phyloP scores from a whole-genome alignment of 306 rosid species.

The Dalbergia cochinchinensis region DNA sequence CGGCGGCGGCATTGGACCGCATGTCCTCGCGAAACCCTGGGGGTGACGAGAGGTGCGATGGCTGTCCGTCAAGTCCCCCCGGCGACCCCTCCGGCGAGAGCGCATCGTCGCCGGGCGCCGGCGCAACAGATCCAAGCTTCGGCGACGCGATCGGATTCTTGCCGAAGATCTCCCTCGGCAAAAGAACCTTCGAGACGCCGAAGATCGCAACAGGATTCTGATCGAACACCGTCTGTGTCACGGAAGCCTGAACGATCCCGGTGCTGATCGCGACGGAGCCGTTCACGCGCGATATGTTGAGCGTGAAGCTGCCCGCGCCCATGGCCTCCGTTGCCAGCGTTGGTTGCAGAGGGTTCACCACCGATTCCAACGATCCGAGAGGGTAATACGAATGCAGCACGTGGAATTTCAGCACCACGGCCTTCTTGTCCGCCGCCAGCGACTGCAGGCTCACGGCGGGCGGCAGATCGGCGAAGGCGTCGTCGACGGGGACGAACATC shows the following conservation, averaged over 20 bases:
- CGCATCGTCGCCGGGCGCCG: conserved; percentile 60
- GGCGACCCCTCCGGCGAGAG: conserved; percentile 67
- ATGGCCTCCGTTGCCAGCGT: conserved; percentile 88
- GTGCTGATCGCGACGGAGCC: conserved; percentile 86
- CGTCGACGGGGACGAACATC: conserved; percentile 81
- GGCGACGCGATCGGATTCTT: conserved; percentile 51
- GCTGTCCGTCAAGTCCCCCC: conserved; percentile 54
- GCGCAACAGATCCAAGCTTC: conserved; percentile 51
- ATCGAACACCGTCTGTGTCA: conserved; percentile 90
- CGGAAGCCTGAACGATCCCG: conserved; percentile 79
- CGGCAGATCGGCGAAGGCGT: conserved; percentile 80
- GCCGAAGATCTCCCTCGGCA: conserved; percentile 88
- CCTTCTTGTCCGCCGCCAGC: conserved; percentile 81
- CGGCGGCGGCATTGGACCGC: conserved; percentile 53
- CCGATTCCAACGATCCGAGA: conserved; percentile 82
- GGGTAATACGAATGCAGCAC: conserved; percentile 94
- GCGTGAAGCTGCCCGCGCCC: conserved; percentile 92
- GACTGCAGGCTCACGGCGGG: conserved; percentile 72
- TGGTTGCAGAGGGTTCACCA: conserved; percentile 96
- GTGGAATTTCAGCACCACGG: conserved; percentile 79
- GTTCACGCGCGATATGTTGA: conserved; percentile 79
- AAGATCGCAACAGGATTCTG: conserved; percentile 94
- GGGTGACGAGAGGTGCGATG: conserved; percentile 75
- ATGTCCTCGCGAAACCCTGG: conserved; percentile 67
- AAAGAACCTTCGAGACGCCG: conserved; percentile 84